Evolutionary conservation across 805 yeast genomes (phyloP), one percentile per base, ranked within the genome.

Genomic region (Schwanniomyces polymorphus): DNA sequence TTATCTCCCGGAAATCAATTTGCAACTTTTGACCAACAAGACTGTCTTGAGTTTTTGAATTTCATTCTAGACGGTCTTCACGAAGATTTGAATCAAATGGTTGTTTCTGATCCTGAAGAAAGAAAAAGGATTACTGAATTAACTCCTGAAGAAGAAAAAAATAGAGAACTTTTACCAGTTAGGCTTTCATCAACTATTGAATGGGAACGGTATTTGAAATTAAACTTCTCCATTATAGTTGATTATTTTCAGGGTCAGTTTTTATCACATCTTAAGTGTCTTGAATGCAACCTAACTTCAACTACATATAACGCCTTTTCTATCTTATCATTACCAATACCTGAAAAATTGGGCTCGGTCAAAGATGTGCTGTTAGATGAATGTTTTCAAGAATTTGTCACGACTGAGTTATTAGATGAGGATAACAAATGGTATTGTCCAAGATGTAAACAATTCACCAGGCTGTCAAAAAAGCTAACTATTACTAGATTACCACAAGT

Each of bases 171-270:
- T 25, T 65, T 89, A 58, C 86, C 95, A 0, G 75, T 90, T 2
- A 75, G 97, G 47, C 72, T 87, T 23, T 97, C 96, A 0, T 84
- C 96, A 0, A 80, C 94, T 0, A 81, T 90, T 42, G 97, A 91
- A 61, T 91, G 98, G 98, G 96, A 88, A 58, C 72, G 95, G 47
- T 90, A 90, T 61, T 69, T 89, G 46, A 84, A 82, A 48, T 78
- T 88, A 17, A 90, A 91, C 60, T 84, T 85, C 53, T 89, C 97
- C 34, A 76, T 85, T 1, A 78, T 91, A 21, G 94, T 88, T 2
- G 91, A 88, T 54, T 77, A 82, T 43, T 89, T 89, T 62, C 96
- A 89, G 61, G 98, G 97, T 1, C 97, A 91, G 65, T 87, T 85
- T 57, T 76, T 86, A 42, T 87, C 95, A n/a, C 84, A 81, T 45